These are phyloP conservation scores for Fusarium algeriense DNA, from an alignment of 2,329 filamentous ascomycete genomes.

Conservation along the genomic window DNA sequence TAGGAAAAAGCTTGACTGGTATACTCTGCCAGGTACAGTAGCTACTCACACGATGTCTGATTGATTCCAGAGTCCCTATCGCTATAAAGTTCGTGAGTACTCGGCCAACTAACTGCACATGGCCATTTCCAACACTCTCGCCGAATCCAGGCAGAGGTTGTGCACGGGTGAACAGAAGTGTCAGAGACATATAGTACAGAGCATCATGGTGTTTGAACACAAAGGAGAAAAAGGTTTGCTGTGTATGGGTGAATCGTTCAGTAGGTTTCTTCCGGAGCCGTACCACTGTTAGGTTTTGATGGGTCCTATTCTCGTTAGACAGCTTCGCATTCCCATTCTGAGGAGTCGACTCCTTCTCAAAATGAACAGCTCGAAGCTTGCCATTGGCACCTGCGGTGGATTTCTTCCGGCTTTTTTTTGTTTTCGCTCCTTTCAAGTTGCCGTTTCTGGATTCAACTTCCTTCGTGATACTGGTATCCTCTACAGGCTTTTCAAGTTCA, in stretches of 20 bases:
- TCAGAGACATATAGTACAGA: constrained; percentile 13
- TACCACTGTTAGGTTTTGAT: neutral
- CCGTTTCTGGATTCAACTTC: neutral
- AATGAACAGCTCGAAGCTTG: neutral
- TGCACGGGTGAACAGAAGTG: constrained; percentile 13
- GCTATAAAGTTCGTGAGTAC: constrained; percentile 36
- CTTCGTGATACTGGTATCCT: neutral
- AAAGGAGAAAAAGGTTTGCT: neutral
- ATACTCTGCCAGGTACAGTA: neutral
- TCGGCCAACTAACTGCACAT: constrained; percentile 13
- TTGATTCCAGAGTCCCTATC: constrained; percentile 42
- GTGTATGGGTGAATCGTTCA: neutral
- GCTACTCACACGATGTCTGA: constrained; percentile 37
- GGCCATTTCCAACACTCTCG: neutral
- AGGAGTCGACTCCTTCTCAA: neutral
- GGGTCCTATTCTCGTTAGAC: neutral
- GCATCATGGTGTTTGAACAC: neutral
- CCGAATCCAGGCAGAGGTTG: constrained; percentile 3
- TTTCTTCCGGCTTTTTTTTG: neutral
- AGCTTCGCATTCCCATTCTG: constrained; percentile 3
- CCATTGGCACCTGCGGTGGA: neutral
- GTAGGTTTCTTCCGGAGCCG: neutral
- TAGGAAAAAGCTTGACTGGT: too few species aligned
- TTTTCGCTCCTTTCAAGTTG: neutral
- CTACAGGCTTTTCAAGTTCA: neutral